Base-by-base conservation (phyloP, 176 grass and related monocot genomes). In the Stipa capillata region DNA sequence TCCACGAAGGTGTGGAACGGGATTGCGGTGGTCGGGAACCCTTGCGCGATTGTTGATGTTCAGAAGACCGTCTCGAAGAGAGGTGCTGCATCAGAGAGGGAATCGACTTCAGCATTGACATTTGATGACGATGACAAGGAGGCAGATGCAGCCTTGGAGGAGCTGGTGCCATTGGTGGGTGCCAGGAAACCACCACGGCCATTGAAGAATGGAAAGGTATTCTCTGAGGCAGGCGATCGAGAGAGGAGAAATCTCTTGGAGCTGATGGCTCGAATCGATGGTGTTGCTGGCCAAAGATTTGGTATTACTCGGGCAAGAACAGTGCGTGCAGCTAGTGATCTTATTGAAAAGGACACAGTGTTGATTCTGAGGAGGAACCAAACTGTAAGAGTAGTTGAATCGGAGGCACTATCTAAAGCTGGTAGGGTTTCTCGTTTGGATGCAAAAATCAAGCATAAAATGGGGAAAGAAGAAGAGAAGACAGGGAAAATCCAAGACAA, bases 241-340 rank as follows among this genome's bases (percentile, higher is more conserved):
- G 87, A 85, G 59, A 85, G 88, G 64, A 94, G 74, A 74, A 99
- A 99, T 87, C 90, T 99, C 53, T 64, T 91, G 84, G 90, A 99
- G 76, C 88, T 99, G 7, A 95, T 99, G 96, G 90, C 92, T 81
- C 81, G 86, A 45, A 73, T 89, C 35, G 82, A 91, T 44, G 87
- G 85, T 13, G 86, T 89, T 57, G 83, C 83, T 0, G 76, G 68
- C 55, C 85, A 81, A 65, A 80, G 89, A 78, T 87, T 88, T 48
- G 70, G 60, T 37, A 75, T 77, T n/a, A 48, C 1, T 47, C 85
- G 82, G 43, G 78, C 89, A 49, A 91, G 83, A 56, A 87, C 91
- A 9, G 41, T 83, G 13, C 75, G 65, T 37, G 42, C 48, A 32
- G 39, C 79, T 14, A 40, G 78, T 66, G 84, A 89, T 33, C 32